Percentiles rank a stretch among this genome's conserved stretches.
phyloP scores from a whole-genome alignment of 2,329 filamentous ascomycete species.

The Penicillium sp. region DNA sequence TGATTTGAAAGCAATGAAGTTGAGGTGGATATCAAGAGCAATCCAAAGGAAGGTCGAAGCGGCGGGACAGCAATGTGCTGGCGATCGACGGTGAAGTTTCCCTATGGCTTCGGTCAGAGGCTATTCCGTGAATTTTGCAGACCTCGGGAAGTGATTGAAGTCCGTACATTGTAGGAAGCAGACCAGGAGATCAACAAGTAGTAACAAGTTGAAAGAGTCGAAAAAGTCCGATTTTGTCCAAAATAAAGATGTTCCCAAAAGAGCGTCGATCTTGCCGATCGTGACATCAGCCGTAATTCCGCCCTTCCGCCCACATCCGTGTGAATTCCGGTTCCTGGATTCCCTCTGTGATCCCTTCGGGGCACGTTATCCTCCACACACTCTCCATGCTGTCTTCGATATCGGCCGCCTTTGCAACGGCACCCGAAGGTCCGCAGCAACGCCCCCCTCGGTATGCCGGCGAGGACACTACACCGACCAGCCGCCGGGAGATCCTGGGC shows the following conservation, averaged over 20 bases:
- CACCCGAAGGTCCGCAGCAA: constrained; percentile 23
- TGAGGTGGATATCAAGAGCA: neutral
- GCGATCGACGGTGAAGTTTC: neutral
- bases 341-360: neutral
- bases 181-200: no score
- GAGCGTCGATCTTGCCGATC: neutral
- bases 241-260: neutral
- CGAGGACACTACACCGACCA: constrained; percentile 84
- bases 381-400: constrained; percentile 23
- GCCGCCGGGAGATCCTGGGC: constrained; percentile 75
- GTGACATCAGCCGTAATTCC: constrained; percentile 5
- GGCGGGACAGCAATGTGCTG: neutral
- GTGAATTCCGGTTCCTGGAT: constrained; percentile 1
- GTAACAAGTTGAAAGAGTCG: no score
- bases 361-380: neutral
- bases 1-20: neutral
- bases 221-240: no score
- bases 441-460: constrained; percentile 65
- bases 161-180: no score
- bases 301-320: constrained; percentile 10
- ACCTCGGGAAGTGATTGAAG: no score
- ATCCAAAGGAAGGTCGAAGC: neutral
- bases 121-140: no score
- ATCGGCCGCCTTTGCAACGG: constrained; percentile 19
- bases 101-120: no score